phyloP scores from a whole-genome alignment of 768 basidiomycete species.

The Pulveroboletus sp. region DNA sequence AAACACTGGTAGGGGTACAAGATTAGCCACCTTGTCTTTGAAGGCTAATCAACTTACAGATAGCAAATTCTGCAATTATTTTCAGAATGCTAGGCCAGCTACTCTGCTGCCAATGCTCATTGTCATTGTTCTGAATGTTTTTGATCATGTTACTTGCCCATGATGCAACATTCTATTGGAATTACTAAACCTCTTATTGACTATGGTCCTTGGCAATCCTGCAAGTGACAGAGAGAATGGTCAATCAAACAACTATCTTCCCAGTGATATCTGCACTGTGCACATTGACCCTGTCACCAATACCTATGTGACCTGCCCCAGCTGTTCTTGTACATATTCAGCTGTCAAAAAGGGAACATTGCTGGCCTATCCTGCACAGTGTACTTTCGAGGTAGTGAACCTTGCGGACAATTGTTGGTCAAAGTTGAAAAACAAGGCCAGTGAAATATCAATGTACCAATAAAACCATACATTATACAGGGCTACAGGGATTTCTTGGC shows the following conservation, averaged over 20 bases:
- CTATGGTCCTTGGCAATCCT: no score
- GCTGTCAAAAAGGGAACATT: neutral
- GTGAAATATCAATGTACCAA: neutral
- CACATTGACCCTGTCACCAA: neutral
- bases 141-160: neutral
- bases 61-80: neutral
- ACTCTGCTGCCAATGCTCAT: neutral
- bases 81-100: neutral
- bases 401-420: no score
- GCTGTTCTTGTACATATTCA: neutral
- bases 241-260: neutral
- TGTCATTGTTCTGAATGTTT: neutral
- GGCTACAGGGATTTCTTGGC: neutral
- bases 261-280: no score
- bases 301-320: neutral
- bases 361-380: no score
- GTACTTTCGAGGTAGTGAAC: no score
- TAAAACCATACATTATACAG: neutral
- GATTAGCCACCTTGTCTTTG: neutral
- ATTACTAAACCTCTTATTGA: neutral
- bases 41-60: neutral
- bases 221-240: no score
- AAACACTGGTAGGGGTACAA: neutral
- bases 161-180: neutral
- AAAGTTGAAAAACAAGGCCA: no score